These are phyloP conservation scores for Cytospora chrysosperma DNA, from an alignment of 2,329 filamentous ascomycete genomes.

Conservation along the genomic window DNA sequence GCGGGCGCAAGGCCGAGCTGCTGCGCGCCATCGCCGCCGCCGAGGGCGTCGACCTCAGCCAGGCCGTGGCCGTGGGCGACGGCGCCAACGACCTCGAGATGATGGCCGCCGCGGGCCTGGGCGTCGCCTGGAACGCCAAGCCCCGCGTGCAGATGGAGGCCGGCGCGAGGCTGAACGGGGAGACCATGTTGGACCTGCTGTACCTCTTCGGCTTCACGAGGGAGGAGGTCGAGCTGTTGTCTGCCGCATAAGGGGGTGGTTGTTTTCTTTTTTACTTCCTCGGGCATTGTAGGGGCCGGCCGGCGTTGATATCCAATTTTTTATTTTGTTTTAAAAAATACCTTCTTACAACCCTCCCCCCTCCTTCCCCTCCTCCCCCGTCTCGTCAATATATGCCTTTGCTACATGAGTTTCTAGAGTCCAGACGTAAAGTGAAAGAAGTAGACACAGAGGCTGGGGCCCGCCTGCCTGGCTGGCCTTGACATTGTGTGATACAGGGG, in stretches of 20 bases:
- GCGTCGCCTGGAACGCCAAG: conserved; percentile 83
- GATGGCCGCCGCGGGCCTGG: conserved; percentile 72
- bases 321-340: background rate
- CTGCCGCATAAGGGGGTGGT: conserved; percentile 32
- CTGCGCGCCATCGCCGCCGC: conserved; percentile 68
- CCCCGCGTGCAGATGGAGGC: conserved; percentile 78
- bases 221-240: conserved; percentile 58
- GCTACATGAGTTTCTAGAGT: too few relatives aligned
- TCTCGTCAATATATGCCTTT: too few relatives aligned
- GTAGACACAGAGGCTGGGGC: too few relatives aligned
- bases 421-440: too few relatives aligned
- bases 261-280: background rate
- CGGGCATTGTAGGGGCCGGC: too few relatives aligned
- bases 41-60: conserved; percentile 63
- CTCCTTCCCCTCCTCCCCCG: too few relatives aligned
- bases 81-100: conserved; percentile 82
- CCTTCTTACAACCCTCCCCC: too few relatives aligned
- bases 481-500: too few relatives aligned
- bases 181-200: conserved; percentile 68
- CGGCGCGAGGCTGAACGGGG: conserved; percentile 68
- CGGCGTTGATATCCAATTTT: background rate
- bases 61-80: conserved; percentile 75
- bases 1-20: conserved; percentile 70
- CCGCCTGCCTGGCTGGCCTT: too few relatives aligned
- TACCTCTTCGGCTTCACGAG: conserved; percentile 71